A percentile compares a stretch with the other conserved stretches of the same genome.
Conservation (phyloP, 495 filamentous ascomycete genomes). For the Annulohypoxylon maeteangense region DNA sequence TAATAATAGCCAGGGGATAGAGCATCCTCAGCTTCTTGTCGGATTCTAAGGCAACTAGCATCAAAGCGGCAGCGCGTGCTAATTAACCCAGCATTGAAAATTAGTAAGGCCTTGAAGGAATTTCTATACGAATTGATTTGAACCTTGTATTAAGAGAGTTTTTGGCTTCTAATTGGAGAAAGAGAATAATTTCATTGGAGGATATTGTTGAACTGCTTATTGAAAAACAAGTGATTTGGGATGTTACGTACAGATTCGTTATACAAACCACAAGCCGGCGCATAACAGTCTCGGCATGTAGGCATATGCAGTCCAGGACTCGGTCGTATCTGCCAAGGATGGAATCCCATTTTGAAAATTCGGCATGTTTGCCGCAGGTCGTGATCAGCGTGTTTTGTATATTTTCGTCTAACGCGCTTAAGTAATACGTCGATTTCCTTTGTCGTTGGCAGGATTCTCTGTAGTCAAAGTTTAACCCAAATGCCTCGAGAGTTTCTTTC, state of each 20-base stretch:
- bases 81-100: no score
- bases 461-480: neutral
- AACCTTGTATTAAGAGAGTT: no score
- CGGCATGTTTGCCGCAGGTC: neutral
- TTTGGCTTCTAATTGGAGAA: no score
- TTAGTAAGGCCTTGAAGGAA: neutral
- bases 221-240: neutral
- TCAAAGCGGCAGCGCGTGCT: constrained; percentile 2
- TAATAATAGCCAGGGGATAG: no score
- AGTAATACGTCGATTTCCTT: no score
- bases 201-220: no score
- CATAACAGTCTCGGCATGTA: neutral
- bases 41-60: neutral
- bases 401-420: neutral
- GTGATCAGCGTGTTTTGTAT: neutral
- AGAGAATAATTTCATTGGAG: no score
- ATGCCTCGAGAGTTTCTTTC: neutral
- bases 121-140: neutral
- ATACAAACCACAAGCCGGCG: neutral
- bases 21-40: neutral
- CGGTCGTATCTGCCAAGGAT: neutral
- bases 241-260: neutral
- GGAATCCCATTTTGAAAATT: neutral
- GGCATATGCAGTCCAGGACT: neutral
- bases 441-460: neutral